Base-by-base conservation (phyloP, 768 basidiomycete species). In the Favolaschia claudopus region DNA sequence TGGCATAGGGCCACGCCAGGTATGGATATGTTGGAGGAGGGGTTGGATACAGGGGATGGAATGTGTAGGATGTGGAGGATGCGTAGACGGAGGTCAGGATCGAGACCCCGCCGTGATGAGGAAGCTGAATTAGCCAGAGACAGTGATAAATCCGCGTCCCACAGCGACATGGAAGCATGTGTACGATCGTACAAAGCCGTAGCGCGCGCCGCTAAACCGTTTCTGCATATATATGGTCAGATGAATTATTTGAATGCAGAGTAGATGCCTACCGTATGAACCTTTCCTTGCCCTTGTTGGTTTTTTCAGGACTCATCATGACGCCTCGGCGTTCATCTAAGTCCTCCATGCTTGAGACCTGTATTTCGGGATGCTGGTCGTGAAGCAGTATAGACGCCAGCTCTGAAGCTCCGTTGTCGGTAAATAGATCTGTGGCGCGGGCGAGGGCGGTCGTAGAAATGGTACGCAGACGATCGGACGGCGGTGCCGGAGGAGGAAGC, bases 301-400 rank as follows among this genome's bases (percentile, higher is more conserved):
- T 72, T 71, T 88, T 89, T 62, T 84, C 79, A 0, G 88, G 88
- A 70, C 86, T 89, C 50, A 86, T 65, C 58, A 79, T 78, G 34
- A 89, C 64, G 1, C 85, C 87, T n/a, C 85, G 79, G 12, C 74
- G 73, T 2, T 76, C 67, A 61, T 82, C 77, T 2, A 67, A 68
- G 42, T 78, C 76, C 15, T 72, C 69, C 25, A 62, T 54, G 36
- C 63, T 62, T 1, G 56, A 51, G 13, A 69, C 62, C 8, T 76
- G 74, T 3, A 73, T 66, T 67, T 77, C 70, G 63, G 80, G 50
- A 44, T 75, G 56, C 68, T 82, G 75, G 60, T 85, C 81, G 46
- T 79, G 81, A 15, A 88, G 69, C 40, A 86, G 77, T 15, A 88
- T 74, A 5, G 83, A 81, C 10, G 85, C 74, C 3, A 88, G 65